Conservation (phyloP, 192 early-diverging fungal genomes). For the Diversispora epigaea region DNA sequence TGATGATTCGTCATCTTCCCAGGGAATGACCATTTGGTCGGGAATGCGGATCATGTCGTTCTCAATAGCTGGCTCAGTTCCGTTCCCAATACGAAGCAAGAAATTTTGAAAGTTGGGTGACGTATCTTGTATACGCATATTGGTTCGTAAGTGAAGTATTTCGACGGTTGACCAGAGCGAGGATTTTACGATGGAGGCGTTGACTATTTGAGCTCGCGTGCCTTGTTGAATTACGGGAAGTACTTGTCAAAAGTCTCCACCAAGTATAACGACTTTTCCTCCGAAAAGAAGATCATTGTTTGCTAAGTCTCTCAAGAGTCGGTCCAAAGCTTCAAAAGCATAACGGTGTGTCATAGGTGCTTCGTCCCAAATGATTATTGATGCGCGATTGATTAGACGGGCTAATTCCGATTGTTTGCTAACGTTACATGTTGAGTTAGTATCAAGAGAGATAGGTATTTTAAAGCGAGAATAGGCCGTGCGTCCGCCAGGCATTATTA, state of each 20-base stretch:
- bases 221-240: constrained; percentile 26
- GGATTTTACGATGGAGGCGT: constrained; percentile 18
- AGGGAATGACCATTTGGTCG: not conserved
- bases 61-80: not conserved
- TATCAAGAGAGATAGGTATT: too few species aligned
- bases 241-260: constrained; percentile 28
- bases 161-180: constrained; percentile 30
- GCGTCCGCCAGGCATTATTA: too few species aligned
- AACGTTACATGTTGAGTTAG: not conserved
- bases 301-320: not conserved
- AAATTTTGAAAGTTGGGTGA: too few species aligned
- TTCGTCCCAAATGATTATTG: not conserved
- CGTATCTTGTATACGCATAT: constrained; percentile 36
- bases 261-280: constrained; percentile 26
- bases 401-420: not conserved
- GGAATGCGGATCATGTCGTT: not conserved
- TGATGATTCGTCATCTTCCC: not conserved
- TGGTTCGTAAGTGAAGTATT: constrained; percentile 24
- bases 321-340: not conserved
- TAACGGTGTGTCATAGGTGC: not conserved
- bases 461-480: too few species aligned
- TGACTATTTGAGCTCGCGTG: constrained; percentile 24
- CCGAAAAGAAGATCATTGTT: not conserved
- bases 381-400: not conserved
- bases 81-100: not conserved